Percentiles rank a stretch among this genome's conserved stretches.
Conservation (phyloP, 164 flowering plant genomes). For the Kingdonia uniflora region DNA sequence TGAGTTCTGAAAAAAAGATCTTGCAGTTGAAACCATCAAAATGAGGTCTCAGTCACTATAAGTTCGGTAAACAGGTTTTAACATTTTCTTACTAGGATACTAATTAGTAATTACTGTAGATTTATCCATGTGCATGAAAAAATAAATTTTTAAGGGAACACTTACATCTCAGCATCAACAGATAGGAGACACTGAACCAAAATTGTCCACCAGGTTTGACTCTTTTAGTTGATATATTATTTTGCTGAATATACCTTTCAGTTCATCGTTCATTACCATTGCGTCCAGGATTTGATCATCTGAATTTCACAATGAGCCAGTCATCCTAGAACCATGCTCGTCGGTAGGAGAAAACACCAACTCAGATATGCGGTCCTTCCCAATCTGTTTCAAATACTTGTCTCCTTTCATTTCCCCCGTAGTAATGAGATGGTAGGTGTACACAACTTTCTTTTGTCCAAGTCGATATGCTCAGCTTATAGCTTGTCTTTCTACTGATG, state of each 20-base stretch:
- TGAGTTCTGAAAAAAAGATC: too few species aligned
- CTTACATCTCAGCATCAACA: too few species aligned
- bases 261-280: conserved; percentile 30
- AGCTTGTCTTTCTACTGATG: too few species aligned
- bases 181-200: too few species aligned
- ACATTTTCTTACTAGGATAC: too few species aligned
- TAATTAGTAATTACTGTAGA: too few species aligned
- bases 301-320: not conserved
- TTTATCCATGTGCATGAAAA: too few species aligned
- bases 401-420: conserved; percentile 39
- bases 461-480: conserved; percentile 77
- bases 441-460: conserved; percentile 60
- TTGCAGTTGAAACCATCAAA: too few species aligned
- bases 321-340: conserved; percentile 2
- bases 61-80: too few species aligned
- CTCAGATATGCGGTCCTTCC: conserved; percentile 49
- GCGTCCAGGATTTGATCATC: conserved; percentile 52
- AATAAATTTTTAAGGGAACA: too few species aligned
- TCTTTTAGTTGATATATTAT: conserved; percentile 39
- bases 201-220: conserved; percentile 21
- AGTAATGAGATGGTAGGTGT: conserved; percentile 54
- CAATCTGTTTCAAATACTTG: conserved; percentile 33
- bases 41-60: too few species aligned
- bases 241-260: conserved; percentile 34
- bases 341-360: conserved; percentile 37